Evolutionary conservation across 176 grass and related monocot species (phyloP), one percentile per base, ranked within the genome.

Genomic region (Oryza rufipogon): DNA sequence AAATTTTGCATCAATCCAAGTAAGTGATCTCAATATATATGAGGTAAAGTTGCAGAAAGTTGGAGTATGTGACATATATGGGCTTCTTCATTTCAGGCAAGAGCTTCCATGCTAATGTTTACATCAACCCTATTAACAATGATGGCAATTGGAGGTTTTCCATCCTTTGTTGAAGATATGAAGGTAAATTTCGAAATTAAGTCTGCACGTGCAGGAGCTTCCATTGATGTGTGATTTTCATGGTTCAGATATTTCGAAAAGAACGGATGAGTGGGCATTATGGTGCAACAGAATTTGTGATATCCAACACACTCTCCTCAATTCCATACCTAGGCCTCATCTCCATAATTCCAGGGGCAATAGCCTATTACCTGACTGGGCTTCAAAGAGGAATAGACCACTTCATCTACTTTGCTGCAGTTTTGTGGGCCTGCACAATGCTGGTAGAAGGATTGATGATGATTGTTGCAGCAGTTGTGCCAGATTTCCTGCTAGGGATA

Each of bases 91-190:
- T 78, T 78, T 42, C 42, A 88, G 86, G 91, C 82, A 34, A 85
- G 91, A 60, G 81, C 81, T 0, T 93, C 91, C 11, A 93, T 93
- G 91, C 75, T 93, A 51, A 88, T 90, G 85, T 93, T 86, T 69
- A 86, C 76, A 23, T 80, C 88, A 65, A 73, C 85, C 39, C 58
- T 93, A 26, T 9, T 90, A 9, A 90, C 88, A 54, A 90, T 90
- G 81, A 88, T 93, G 91, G 36, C 88, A 28, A 90, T 93, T 4
- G 88, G 88, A 65, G 82, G 85, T 54, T 93, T 93, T 58, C 88
- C 91, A 22, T 93, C 91, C 0, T 93, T 93, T 71, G 88, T 93
- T 4, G 88, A 93, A 58, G 91, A 93, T n/a, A 90, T 90, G 91
- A 93, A 93, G 88, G 91, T 93, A 56, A 61, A n/a, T 22, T 9